Conservation (phyloP, 257 asterid genomes). For the Penstemon newberryi region DNA sequence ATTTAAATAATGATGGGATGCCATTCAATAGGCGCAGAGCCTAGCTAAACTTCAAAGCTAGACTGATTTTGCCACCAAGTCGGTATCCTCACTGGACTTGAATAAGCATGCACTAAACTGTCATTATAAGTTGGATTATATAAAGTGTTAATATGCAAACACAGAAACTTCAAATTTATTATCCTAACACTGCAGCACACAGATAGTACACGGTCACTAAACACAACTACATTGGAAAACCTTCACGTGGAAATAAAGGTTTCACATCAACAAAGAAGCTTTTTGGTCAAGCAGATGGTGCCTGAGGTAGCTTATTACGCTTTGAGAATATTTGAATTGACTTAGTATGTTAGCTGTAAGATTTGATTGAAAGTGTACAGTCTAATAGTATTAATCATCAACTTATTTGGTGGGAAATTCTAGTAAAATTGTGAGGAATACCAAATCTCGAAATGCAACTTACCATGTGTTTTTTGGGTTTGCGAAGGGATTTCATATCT, state of each 20-base stretch:
- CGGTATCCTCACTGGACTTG: slow-evolving; percentile 5
- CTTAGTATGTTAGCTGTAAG: slow-evolving; percentile 2
- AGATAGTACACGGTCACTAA: slow-evolving; percentile 12
- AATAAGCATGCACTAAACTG: background rate
- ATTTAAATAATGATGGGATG: slow-evolving; percentile 6
- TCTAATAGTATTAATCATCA: background rate
- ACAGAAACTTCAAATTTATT: background rate
- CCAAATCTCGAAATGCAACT: background rate
- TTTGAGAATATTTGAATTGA: background rate
- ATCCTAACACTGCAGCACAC: background rate
- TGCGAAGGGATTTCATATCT: background rate
- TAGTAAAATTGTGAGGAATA: background rate
- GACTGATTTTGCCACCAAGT: slow-evolving; percentile 2
- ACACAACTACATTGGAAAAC: background rate
- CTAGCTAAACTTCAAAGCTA: background rate
- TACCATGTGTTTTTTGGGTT: background rate
- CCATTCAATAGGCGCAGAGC: slow-evolving; percentile 9
- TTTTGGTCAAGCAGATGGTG: background rate
- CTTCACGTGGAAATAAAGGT: background rate
- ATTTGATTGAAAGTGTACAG: slow-evolving; percentile 1
- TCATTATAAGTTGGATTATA: slow-evolving; percentile 3
- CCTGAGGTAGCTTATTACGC: background rate
- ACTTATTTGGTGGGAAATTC: background rate
- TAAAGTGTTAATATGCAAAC: background rate
- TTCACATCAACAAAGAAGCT: slow-evolving; percentile 9